Percentiles rank a stretch among this genome's conserved stretches.
phyloP scores from a whole-genome alignment of 371 early-diverging fungal genomes.

The Dipsacomyces acuminosporus region DNA sequence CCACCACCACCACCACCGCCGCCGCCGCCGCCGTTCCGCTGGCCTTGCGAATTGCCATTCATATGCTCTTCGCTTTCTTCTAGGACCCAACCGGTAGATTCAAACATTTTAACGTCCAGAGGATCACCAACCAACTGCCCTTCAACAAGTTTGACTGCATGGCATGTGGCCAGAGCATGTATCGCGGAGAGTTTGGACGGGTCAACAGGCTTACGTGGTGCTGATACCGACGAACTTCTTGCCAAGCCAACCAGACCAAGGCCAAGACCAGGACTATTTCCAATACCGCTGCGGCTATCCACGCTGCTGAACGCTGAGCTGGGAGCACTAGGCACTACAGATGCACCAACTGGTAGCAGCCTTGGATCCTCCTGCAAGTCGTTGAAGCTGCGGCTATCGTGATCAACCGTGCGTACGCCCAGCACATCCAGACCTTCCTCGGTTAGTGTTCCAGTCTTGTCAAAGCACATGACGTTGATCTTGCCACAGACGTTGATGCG shows the following conservation, averaged over 20 bases:
- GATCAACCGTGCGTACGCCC: slow-evolving; percentile 63
- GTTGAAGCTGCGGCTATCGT: slow-evolving; percentile 24
- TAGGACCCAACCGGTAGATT: slow-evolving; percentile 86
- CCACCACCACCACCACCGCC: not conserved
- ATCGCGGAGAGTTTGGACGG: slow-evolving; percentile 49
- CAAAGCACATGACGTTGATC: slow-evolving; percentile 96
- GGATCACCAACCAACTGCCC: slow-evolving; percentile 96
- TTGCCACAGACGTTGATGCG: slow-evolving; percentile 96
- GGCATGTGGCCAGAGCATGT: slow-evolving; percentile 92
- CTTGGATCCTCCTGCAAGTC: slow-evolving; percentile 26
- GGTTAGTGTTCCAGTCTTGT: slow-evolving; percentile 99
- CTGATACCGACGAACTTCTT: slow-evolving; percentile 36
- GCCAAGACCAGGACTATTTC: not conserved
- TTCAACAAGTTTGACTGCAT: slow-evolving; percentile 88
- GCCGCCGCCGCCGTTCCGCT: not conserved
- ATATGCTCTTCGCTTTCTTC: slow-evolving; percentile 69
- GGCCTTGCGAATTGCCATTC: not conserved
- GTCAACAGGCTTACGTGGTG: slow-evolving; percentile 27
- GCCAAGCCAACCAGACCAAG: slow-evolving; percentile 33
- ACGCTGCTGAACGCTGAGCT: slow-evolving; percentile 43
- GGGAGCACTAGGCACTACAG: slow-evolving; percentile 30
- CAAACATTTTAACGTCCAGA: slow-evolving; percentile 98
- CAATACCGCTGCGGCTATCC: slow-evolving; percentile 14
- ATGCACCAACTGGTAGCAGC: slow-evolving; percentile 8
- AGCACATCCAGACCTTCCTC: slow-evolving; percentile 97